A percentile compares a stretch with the other conserved stretches of the same genome.
Conservation (phyloP, 2,329 filamentous ascomycete genomes). For the Trichoderma endophyticum region DNA sequence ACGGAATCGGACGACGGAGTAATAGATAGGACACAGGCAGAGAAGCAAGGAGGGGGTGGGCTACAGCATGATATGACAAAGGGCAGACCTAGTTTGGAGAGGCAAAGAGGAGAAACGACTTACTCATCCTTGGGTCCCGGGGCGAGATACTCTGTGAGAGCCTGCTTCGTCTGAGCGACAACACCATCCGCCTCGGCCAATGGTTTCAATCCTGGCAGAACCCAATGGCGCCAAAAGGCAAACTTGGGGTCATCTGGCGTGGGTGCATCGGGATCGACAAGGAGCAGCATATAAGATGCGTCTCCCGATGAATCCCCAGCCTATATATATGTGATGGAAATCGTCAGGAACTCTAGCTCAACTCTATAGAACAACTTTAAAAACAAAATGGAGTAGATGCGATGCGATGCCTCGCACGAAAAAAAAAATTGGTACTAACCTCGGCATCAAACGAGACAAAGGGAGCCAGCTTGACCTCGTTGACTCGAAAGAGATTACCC, state of each 20-base stretch:
- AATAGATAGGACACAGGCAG: not conserved
- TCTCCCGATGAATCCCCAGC: slow-evolving; percentile 25
- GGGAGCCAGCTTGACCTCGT: slow-evolving; percentile 37
- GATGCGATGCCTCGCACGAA: not conserved
- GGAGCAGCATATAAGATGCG: slow-evolving; percentile 44
- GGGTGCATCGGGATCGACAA: slow-evolving; percentile 54
- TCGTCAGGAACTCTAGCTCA: not conserved
- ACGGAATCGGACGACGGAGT: not conserved
- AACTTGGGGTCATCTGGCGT: slow-evolving; percentile 54
- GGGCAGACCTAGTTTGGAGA: not conserved
- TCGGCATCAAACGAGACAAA: slow-evolving; percentile 37
- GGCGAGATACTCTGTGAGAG: slow-evolving; percentile 42
- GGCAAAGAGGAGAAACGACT: slow-evolving; percentile 22
- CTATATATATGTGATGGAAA: slow-evolving; percentile 19
- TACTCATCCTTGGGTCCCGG: slow-evolving; percentile 47
- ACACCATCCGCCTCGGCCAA: slow-evolving; percentile 23
- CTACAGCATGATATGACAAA: not conserved
- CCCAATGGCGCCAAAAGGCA: slow-evolving; percentile 55
- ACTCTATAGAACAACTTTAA: not conserved
- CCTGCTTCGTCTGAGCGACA: slow-evolving; percentile 30
- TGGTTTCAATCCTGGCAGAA: slow-evolving; percentile 42
- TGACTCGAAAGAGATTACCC: slow-evolving; percentile 40
- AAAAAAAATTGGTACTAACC: slow-evolving; percentile 21
- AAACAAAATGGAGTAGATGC: not conserved
- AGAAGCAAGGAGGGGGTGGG: not conserved